Base-by-base conservation (phyloP, 2,329 filamentous ascomycete species). In the Byssochlamys sp. region DNA sequence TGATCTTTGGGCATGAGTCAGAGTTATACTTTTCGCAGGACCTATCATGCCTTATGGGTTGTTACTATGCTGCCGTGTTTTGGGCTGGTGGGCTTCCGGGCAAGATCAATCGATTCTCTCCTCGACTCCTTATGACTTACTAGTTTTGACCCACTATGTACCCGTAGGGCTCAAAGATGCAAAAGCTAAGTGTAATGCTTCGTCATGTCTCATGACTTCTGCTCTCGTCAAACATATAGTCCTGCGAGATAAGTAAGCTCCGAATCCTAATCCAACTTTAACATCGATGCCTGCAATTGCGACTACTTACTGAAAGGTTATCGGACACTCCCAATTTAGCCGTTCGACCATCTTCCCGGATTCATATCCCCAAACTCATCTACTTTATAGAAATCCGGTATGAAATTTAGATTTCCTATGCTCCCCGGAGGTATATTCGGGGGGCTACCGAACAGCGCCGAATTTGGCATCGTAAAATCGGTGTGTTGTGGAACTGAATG, bases 1-100 rank as follows among this genome's bases (percentile, higher is more conserved):
- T 95, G 65, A 87, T 83, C 60, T 72, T 79, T 0, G 83, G 80
- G 14, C 58, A 51, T 51, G 27, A 51, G 49, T n/a, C 5, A 19
- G 4, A 45, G n/a, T 45, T 45, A n/a, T 45, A 45, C n/a, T 45
- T 19, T n/a, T 19, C 19, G 7, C n/a, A 24, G 39, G 39, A 45
- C 7, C 39, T 24, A 45, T 45, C n/a, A 14, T 45, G 39, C 24
- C 14, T 45, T 45, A 45, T 45, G 19, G 14, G 5, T 19, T 19
- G n/a, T 45, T 45, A 45, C 39, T 45, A 45, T 7, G 39, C 39
- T 19, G 39, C 39, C n/a, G 5, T 19, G 5, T 45, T n/a, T 7
- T 45, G 9, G n/a, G 39, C 6, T 24, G 19, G 19, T 45, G n/a
- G 19, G 39, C n/a, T 45, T 45, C 39, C 19, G 19, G 39, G n/a